A percentile compares a stretch with the other conserved stretches of the same genome.
These are phyloP conservation scores for Macadamia tetraphylla DNA, from an alignment of 164 flowering plant genomes.

Conservation along the genomic window DNA sequence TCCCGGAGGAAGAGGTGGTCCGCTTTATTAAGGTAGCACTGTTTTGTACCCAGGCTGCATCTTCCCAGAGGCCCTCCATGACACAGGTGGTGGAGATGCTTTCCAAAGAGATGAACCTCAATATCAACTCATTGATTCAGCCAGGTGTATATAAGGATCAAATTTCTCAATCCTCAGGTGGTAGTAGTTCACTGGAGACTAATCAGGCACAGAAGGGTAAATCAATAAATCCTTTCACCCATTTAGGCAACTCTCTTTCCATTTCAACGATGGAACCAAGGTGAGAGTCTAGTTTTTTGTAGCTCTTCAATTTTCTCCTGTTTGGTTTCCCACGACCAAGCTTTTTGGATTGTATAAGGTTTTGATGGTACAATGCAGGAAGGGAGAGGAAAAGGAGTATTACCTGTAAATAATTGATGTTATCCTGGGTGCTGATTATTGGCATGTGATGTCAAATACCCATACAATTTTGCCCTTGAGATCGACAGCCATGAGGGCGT, in stretches of 20 bases:
- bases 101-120: constrained; percentile 43
- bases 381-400: too few species aligned
- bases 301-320: too few species aligned
- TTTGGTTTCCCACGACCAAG: too few species aligned
- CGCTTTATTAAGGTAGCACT: constrained; percentile 78
- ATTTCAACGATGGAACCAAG: constrained; percentile 51
- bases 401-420: too few species aligned
- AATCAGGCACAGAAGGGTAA: constrained; percentile 28
- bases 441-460: too few species aligned
- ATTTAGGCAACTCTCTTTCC: constrained; percentile 9
- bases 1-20: constrained; percentile 45
- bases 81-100: constrained; percentile 77
- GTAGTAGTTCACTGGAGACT: constrained; percentile 21
- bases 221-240: constrained; percentile 13
- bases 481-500: too few species aligned
- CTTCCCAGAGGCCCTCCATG: constrained; percentile 68
- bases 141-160: constrained; percentile 48
- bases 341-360: too few species aligned
- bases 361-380: too few species aligned
- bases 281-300: constrained; percentile 19
- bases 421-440: too few species aligned
- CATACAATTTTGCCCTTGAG: too few species aligned
- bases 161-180: constrained; percentile 7
- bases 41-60: constrained; percentile 70
- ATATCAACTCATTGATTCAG: constrained; percentile 41